Base-by-base conservation (phyloP, 1,284 basidiomycete genomes). In the Bjerkandera adusta region DNA sequence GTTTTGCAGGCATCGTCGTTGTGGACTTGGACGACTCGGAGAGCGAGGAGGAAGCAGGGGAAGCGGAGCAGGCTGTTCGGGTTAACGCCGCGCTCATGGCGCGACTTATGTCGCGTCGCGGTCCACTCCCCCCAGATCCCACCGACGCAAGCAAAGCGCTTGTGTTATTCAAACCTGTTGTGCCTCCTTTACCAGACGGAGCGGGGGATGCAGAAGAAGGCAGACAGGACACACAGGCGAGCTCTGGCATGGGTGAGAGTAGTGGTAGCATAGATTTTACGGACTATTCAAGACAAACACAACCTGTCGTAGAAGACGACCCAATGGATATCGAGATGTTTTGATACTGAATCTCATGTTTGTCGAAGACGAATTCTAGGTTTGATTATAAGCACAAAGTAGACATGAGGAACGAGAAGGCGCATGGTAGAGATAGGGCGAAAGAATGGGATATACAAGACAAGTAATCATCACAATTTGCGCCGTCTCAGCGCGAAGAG, bases 21-120 rank as follows among this genome's bases (percentile, higher is more conserved):
- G 82, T 79, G n/a, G 76, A 81, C 57, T 68, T 85, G 38, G 79
- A 81, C 51, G 74, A 73, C 44, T 73, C 76, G 6, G 70, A 71
- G 22, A 63, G 63, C 4, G 69, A 71, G 29, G 56, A 62, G 35
- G 58, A 55, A 34, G 47, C 45, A 36, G 58, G 53, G 24, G 54
- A 60, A 25, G 34, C 46, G 3, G 27, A n/a, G n/a, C n/a, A 66
- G 2, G 40, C 40, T 10, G 49, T 71, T 32, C 54, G 61, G n/a
- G 70, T 81, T 30, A 76, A 79, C 3, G 54, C 71, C 33, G 69
- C 67, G 8, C 62, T 80, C 18, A 68, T 85, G 5, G 68, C 73
- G 24, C 74, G 70, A 35, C 42, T 64, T 6, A 48, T 51, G 21
- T 48, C 47, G 20, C 47, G 41, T 15, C 38, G 49, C 13, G 29